A percentile compares a stretch with the other conserved stretches of the same genome.
phyloP scores from a whole-genome alignment of 2,329 filamentous ascomycete species.

The Talaromyces atroroseus region DNA sequence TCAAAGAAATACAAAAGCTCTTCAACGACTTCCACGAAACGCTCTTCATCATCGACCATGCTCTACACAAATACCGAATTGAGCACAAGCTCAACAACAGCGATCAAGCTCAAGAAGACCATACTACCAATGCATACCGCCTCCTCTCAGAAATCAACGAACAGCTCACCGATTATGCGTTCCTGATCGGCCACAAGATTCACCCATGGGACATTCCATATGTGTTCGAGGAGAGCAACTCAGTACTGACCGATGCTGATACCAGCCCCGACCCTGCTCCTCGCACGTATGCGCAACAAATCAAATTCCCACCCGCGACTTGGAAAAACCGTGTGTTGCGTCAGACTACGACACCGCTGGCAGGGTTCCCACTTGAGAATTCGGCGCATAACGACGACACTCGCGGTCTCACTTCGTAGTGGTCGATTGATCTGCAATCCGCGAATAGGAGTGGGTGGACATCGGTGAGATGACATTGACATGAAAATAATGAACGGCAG shows the following conservation, averaged over 20 bases:
- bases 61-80: neutral
- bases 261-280: no score
- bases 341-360: neutral
- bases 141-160: constrained; percentile 5
- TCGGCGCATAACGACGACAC: neutral
- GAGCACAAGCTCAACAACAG: neutral
- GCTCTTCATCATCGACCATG: constrained; percentile 3
- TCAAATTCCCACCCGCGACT: neutral
- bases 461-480: neutral
- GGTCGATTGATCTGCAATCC: neutral
- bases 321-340: constrained; percentile 4
- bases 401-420: neutral
- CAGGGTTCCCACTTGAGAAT: neutral
- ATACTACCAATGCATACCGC: neutral
- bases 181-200: neutral
- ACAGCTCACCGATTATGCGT: constrained; percentile 6
- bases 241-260: neutral
- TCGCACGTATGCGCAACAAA: neutral
- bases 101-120: neutral
- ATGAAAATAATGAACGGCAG: neutral
- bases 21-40: constrained; percentile 4
- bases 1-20: neutral
- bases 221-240: neutral
- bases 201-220: constrained; percentile 1
- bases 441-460: neutral